Percentiles rank a stretch among this genome's conserved stretches.
Conservation (phyloP, 805 yeast species). For the Naumovozyma baii region DNA sequence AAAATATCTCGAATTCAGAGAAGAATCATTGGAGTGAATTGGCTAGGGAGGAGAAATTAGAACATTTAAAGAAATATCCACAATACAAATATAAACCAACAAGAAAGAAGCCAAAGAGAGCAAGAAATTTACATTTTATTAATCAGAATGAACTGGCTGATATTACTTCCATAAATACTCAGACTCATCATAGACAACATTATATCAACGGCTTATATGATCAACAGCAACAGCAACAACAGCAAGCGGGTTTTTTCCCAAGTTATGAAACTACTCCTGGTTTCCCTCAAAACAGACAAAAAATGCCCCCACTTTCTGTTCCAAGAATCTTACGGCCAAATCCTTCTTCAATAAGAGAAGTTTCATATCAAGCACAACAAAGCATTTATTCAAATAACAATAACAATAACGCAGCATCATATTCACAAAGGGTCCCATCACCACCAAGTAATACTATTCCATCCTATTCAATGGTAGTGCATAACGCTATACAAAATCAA, state of each 20-base stretch:
- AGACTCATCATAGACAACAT: neutral
- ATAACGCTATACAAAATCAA: neutral
- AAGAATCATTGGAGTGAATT: slow-evolving; percentile 71
- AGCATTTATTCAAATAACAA: too few species aligned
- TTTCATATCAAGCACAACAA: neutral
- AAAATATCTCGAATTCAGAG: slow-evolving; percentile 39
- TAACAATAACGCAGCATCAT: too few species aligned
- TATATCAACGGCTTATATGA: neutral
- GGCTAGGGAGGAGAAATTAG: slow-evolving; percentile 75
- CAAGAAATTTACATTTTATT: too few species aligned
- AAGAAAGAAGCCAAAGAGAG: slow-evolving; percentile 5
- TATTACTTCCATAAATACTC: too few species aligned
- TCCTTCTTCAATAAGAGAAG: neutral
- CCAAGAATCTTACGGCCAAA: neutral
- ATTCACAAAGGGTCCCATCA: neutral
- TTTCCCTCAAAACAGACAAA: too few species aligned
- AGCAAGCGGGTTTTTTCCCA: neutral
- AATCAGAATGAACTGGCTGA: too few species aligned
- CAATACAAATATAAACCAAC: slow-evolving; percentile 73
- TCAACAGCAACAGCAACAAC: slow-evolving; percentile 9
- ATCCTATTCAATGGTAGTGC: neutral
- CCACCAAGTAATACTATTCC: neutral
- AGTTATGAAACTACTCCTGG: neutral
- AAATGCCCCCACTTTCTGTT: too few species aligned
- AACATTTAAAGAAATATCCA: slow-evolving; percentile 78